Evolutionary conservation across 1,284 basidiomycete genomes (phyloP).

Genomic region (Moesziomyces sp.): DNA sequence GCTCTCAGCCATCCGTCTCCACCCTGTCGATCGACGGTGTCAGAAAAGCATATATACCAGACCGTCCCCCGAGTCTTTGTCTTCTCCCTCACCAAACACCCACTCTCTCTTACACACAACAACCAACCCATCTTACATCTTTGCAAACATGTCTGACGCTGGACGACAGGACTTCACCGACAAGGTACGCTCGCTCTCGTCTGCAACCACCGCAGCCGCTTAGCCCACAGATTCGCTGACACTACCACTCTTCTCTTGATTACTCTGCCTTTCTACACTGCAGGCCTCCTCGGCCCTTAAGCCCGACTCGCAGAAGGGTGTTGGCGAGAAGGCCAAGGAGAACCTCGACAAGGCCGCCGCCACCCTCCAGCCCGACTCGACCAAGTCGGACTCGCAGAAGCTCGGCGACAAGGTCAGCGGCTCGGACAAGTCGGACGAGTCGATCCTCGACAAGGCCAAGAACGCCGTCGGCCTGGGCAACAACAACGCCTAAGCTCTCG

Average conservation of each 20-base stretch:
- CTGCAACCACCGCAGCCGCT: too few species aligned
- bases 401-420: slow-evolving; percentile 73
- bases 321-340: slow-evolving; percentile 53
- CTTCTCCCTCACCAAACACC: background rate
- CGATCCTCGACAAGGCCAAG: slow-evolving; percentile 56
- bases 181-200: slow-evolving; percentile 32
- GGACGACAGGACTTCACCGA: slow-evolving; percentile 54
- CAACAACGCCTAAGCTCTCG: slow-evolving; percentile 18
- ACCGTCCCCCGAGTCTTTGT: background rate
- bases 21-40: slow-evolving; percentile 2
- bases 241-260: too few species aligned
- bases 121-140: slow-evolving; percentile 7
- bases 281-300: slow-evolving; percentile 51
- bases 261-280: background rate
- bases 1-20: background rate
- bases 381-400: slow-evolving; percentile 68
- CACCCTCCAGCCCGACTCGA: slow-evolving; percentile 68
- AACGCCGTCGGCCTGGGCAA: slow-evolving; percentile 51
- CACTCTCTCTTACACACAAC: slow-evolving; percentile 9
- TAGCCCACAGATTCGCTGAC: too few species aligned
- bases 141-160: slow-evolving; percentile 52
- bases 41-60: slow-evolving; percentile 37
- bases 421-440: slow-evolving; percentile 49
- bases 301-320: slow-evolving; percentile 55
- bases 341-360: slow-evolving; percentile 58